phyloP scores from a whole-genome alignment of 768 basidiomycete genomes.

The Boletus reticuloceps region DNA sequence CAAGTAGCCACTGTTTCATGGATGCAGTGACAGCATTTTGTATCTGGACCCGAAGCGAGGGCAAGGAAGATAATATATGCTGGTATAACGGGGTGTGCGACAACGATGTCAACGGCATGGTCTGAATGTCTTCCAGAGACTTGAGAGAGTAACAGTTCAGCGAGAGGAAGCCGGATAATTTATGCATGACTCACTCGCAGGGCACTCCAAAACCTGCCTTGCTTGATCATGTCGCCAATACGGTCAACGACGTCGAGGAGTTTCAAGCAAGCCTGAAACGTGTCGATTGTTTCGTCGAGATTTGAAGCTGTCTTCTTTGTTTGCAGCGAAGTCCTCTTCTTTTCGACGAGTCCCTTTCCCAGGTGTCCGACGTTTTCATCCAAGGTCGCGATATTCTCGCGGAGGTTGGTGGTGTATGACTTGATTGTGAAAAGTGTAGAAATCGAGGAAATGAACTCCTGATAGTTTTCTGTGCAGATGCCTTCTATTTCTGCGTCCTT shows the following conservation, averaged over 20 bases:
- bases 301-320: conserved; percentile 91
- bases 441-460: conserved; percentile 96
- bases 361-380: conserved; percentile 88
- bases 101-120: conserved; percentile 82
- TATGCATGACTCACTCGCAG: conserved; percentile 64
- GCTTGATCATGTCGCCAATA: conserved; percentile 88
- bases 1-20: conserved; percentile 95
- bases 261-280: conserved; percentile 87
- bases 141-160: conserved; percentile 38
- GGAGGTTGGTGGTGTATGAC: conserved; percentile 92
- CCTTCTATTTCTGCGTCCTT: conserved; percentile 96
- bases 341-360: conserved; percentile 85
- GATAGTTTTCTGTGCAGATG: conserved; percentile 95
- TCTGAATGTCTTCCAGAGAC: conserved; percentile 95
- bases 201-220: conserved; percentile 96
- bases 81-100: conserved; percentile 93
- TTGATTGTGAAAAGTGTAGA: conserved; percentile 96
- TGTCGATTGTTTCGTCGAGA: conserved; percentile 95
- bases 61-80: conserved; percentile 86
- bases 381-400: conserved; percentile 85
- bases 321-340: conserved; percentile 87
- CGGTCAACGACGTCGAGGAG: conserved; percentile 91
- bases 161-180: conserved; percentile 23
- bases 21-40: conserved; percentile 93
- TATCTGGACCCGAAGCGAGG: conserved; percentile 84